Evolutionary conservation across 2,329 filamentous ascomycete species (phyloP).

Genomic region (Microsporum canis): DNA sequence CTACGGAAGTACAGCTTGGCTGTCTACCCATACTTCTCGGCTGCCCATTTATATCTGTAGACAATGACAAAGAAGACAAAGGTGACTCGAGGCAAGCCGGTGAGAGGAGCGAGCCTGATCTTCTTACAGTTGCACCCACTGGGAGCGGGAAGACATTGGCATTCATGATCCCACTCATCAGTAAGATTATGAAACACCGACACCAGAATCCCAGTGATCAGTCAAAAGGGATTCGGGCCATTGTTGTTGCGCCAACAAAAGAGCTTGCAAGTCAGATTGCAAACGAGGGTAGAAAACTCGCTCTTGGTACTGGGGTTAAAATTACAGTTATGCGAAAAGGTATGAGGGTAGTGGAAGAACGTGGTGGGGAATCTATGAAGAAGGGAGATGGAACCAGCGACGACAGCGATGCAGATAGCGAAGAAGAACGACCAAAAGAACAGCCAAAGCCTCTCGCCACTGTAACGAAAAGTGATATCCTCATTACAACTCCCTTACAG

Average conservation of each 20-base stretch:
- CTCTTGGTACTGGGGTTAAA: constrained; percentile 63
- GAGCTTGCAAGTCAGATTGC: constrained; percentile 74
- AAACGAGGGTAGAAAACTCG: constrained; percentile 71
- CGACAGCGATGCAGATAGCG: constrained; percentile 20
- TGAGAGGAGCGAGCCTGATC: constrained; percentile 46
- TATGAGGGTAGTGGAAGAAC: constrained; percentile 53
- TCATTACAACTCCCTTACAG: constrained; percentile 69
- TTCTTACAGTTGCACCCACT: constrained; percentile 82
- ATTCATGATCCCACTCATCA: constrained; percentile 78
- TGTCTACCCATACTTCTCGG: constrained; percentile 66
- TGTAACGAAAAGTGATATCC: constrained; percentile 61
- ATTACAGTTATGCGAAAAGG: constrained; percentile 76
- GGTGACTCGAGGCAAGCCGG: constrained; percentile 13
- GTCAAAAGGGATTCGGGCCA: constrained; percentile 51
- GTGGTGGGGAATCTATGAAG: constrained; percentile 25
- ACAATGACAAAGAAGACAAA: constrained; percentile 19
- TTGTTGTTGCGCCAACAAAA: constrained; percentile 67
- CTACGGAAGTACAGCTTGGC: constrained; percentile 88
- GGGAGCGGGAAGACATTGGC: constrained; percentile 94
- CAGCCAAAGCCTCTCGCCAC: constrained; percentile 30
- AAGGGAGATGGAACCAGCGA: constrained; percentile 29
- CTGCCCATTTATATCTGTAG: constrained; percentile 30
- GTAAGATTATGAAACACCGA: constrained; percentile 52
- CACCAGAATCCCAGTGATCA: constrained; percentile 36
- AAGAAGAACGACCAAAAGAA: constrained; percentile 12